phyloP scores from a whole-genome alignment of 2,329 filamentous ascomycete species.

The Phoma herbarum region DNA sequence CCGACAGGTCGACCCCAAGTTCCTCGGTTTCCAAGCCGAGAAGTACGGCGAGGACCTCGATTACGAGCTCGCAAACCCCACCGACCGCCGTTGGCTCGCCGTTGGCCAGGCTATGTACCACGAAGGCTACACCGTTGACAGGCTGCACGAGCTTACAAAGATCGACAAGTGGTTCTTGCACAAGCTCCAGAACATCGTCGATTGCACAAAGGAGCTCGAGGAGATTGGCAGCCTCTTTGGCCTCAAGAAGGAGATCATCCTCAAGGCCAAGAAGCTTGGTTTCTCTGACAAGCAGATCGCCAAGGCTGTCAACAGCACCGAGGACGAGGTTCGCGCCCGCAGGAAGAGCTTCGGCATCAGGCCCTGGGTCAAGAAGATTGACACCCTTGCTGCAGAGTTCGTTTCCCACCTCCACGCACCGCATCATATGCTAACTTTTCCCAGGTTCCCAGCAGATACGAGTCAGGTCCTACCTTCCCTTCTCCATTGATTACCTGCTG shows the following conservation, averaged over 20 bases:
- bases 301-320: slow-evolving; percentile 80
- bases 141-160: slow-evolving; percentile 91
- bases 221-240: slow-evolving; percentile 82
- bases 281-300: slow-evolving; percentile 98
- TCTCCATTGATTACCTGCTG: slow-evolving; percentile 10
- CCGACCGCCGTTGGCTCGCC: slow-evolving; percentile 95
- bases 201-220: slow-evolving; percentile 87
- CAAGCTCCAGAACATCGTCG: slow-evolving; percentile 97
- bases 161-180: slow-evolving; percentile 99
- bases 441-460: slow-evolving; percentile 67
- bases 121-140: slow-evolving; percentile 92
- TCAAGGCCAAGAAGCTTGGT: slow-evolving; percentile 95
- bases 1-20: slow-evolving; percentile 92
- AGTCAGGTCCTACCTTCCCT: slow-evolving; percentile 58
- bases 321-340: slow-evolving; percentile 87
- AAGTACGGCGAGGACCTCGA: slow-evolving; percentile 89
- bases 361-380: slow-evolving; percentile 98
- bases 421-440: no score
- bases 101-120: slow-evolving; percentile 98
- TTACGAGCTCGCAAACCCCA: slow-evolving; percentile 87
- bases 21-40: slow-evolving; percentile 92
- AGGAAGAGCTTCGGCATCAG: slow-evolving; percentile 87
- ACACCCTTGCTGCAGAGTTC: slow-evolving; percentile 88
- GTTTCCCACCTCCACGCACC: no score
- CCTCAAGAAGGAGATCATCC: slow-evolving; percentile 85